phyloP scores from a whole-genome alignment of 2,329 filamentous ascomycete genomes.

The Cladosporium halotolerans region DNA sequence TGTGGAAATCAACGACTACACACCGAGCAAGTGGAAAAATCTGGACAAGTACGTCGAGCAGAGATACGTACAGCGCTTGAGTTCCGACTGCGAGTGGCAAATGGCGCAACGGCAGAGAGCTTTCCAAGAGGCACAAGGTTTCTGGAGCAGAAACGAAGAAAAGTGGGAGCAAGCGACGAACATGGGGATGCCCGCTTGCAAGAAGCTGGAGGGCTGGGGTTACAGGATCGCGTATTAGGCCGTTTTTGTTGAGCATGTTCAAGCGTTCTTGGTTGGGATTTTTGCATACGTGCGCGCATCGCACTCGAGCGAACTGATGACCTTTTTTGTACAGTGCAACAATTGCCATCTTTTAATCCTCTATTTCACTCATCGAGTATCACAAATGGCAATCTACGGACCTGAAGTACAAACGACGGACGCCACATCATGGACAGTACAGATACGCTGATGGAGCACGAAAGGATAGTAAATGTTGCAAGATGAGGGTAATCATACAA shows the following conservation, averaged over 20 bases:
- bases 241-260: background rate
- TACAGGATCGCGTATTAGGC: slow-evolving; percentile 17
- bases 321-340: slow-evolving; percentile 1
- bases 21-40: slow-evolving; percentile 60
- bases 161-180: slow-evolving; percentile 67
- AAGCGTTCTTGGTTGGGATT: background rate
- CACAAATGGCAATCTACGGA: too few species aligned
- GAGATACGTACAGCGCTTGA: slow-evolving; percentile 62
- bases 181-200: slow-evolving; percentile 56
- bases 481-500: too few species aligned
- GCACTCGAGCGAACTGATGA: slow-evolving; percentile 5
- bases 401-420: too few species aligned
- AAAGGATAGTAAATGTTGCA: too few species aligned
- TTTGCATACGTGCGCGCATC: background rate
- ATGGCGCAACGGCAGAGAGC: slow-evolving; percentile 57
- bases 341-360: background rate
- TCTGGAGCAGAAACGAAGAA: slow-evolving; percentile 75
- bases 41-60: slow-evolving; percentile 74
- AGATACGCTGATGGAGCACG: too few species aligned
- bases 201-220: slow-evolving; percentile 48
- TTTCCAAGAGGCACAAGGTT: slow-evolving; percentile 74
- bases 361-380: too few species aligned
- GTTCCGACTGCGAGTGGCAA: slow-evolving; percentile 69
- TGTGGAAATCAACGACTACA: slow-evolving; percentile 65
- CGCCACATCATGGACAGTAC: too few species aligned